Evolutionary conservation across 352 stramenopile species (phyloP), one percentile per base, ranked within the genome.

Genomic region (Globisporangium canariense): DNA sequence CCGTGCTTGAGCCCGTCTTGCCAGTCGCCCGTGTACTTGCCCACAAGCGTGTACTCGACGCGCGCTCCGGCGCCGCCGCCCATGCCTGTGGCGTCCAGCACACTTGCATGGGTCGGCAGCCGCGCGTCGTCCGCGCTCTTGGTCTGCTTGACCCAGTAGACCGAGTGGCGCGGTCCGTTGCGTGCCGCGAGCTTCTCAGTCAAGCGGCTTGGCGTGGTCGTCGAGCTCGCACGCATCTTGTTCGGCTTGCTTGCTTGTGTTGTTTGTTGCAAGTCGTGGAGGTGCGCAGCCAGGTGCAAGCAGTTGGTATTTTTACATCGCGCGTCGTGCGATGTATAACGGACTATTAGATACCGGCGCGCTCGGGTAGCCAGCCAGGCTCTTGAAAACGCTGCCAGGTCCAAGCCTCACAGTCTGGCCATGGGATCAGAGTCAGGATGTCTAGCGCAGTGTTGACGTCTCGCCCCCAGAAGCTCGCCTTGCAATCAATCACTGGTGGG

Each of bases 11-110:
- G 81, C 53, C 97, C 96, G 51, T 95, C 76, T 59, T 89, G 88
- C 94, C 94, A 98, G 66, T 97, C 80, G 28, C 96, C 95, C 55
- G 96, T 97, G 78, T 99, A 95, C 66, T 92, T 94, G 45, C 81
- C 82, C 30, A 82, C 62, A 45, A 90, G 56, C 28, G 81, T 80
- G 50, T 90, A 93, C 58, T 87, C 74, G 36, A 89, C 74, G 49
- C 77, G 75, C 46, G 81, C 73, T 47, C 69, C 63, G 28, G 60
- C 25, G 30, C 25, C 20, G 46, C 78, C 61, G n/a, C 65, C 66
- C 71, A 83, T 76, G 56, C 20, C 38, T 18, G 40, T 66, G 20
- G 34, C 50, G 47, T 76, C 30, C 58, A 73, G 55, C 45, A 81
- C 68, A 22, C 71, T 79, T 11, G 66, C 32, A 32, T 75, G 71